Conservation (phyloP, 192 early-diverging fungal species). For the Helicostylum pulchrum region DNA sequence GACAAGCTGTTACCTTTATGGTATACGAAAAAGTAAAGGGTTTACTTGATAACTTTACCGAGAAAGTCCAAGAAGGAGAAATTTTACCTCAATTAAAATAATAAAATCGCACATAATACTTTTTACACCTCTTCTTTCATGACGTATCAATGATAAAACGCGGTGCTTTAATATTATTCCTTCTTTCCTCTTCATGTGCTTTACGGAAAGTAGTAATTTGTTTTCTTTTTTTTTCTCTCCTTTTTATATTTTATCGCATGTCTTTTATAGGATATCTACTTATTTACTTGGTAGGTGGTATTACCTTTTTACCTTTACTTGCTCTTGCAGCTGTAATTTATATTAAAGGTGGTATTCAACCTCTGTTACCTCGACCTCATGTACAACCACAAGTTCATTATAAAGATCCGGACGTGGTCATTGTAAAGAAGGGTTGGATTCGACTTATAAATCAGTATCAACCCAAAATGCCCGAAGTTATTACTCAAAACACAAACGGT, state of each 20-base stretch:
- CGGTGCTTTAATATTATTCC: no score
- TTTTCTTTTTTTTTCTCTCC: no score
- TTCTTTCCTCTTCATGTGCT: no score
- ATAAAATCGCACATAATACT: no score
- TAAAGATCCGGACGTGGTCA: not conserved
- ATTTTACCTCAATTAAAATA: not conserved
- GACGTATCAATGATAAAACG: no score
- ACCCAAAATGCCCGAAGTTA: slow-evolving; percentile 14
- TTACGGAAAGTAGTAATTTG: no score
- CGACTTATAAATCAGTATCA: slow-evolving; percentile 29
- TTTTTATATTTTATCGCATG: not conserved
- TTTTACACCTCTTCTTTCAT: no score
- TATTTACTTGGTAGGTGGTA: slow-evolving; percentile 8
- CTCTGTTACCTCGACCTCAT: not conserved
- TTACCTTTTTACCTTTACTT: slow-evolving; percentile 10
- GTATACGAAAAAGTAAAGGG: slow-evolving; percentile 83
- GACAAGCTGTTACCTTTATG: slow-evolving; percentile 95
- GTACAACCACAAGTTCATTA: not conserved
- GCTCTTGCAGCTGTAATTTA: not conserved
- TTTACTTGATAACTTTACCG: slow-evolving; percentile 51
- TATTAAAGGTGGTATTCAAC: not conserved
- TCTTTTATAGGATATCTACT: slow-evolving; percentile 6
- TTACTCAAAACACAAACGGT: no score
- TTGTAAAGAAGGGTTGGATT: slow-evolving; percentile 33
- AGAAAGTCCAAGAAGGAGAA: slow-evolving; percentile 22